Evolutionary conservation across 2,329 filamentous ascomycete genomes (phyloP).

Genomic region (Calonectria hawksworthii): DNA sequence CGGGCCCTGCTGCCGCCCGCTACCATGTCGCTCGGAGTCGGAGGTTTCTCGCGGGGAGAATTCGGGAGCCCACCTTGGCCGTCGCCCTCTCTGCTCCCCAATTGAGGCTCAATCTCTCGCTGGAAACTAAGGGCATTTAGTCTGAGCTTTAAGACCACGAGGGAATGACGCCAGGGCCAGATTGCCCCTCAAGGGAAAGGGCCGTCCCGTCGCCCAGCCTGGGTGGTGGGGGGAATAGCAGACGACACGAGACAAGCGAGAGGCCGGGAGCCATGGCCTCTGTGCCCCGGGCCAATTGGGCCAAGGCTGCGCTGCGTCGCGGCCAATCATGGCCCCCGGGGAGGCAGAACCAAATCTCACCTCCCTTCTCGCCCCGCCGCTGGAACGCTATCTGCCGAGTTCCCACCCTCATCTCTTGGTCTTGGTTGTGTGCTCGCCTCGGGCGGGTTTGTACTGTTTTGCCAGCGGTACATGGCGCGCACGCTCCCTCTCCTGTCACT

Average conservation of each 20-base stretch:
- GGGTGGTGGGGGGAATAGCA: not conserved
- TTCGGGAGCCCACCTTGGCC: not conserved
- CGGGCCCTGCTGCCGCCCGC: not conserved
- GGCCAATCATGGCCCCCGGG: not conserved
- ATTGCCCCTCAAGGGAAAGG: conserved; percentile 5
- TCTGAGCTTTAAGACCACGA: conserved; percentile 8
- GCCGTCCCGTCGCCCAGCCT: not conserved
- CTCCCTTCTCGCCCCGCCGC: not conserved
- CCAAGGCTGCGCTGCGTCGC: not conserved
- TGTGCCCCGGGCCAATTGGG: not conserved
- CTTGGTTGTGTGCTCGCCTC: not conserved
- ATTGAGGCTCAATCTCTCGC: conserved; percentile 1
- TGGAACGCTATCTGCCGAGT: not conserved
- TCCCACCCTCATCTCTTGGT: not conserved
- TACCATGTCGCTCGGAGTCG: not conserved
- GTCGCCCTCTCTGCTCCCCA: not conserved
- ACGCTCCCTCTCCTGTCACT: not conserved
- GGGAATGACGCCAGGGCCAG: conserved; percentile 8
- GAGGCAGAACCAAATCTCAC: not conserved
- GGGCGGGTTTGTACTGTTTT: conserved; percentile 8
- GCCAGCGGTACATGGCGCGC: not conserved
- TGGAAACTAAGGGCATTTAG: not conserved
- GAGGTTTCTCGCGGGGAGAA: not conserved
- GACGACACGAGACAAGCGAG: not conserved
- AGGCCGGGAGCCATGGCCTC: not conserved